These are phyloP conservation scores for Hyphopichia fennica DNA, from an alignment of 1,139 yeast genomes.

Conservation along the genomic window DNA sequence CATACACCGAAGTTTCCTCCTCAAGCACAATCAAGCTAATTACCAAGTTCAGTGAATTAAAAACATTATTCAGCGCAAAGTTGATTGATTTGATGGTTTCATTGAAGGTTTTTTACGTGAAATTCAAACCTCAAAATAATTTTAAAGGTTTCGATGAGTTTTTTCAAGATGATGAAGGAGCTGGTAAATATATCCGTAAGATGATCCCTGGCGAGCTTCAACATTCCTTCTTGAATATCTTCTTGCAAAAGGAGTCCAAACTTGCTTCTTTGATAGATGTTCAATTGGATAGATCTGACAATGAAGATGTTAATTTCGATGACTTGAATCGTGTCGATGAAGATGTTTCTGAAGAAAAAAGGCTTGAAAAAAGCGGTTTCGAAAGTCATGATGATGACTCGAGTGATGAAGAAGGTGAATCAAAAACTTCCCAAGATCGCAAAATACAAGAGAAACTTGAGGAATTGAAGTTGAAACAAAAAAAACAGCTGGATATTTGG, in stretches of 20 bases:
- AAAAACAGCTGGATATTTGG: conserved; percentile 23
- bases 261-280: conserved; percentile 26
- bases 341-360: conserved; percentile 4
- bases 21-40: conserved; percentile 10
- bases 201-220: conserved; percentile 24
- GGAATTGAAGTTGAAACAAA: conserved; percentile 9
- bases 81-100: conserved; percentile 34
- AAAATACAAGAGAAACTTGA: conserved; percentile 7
- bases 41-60: conserved; percentile 20
- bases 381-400: conserved; percentile 16
- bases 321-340: conserved; percentile 21
- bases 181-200: conserved; percentile 13
- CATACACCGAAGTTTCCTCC: conserved; percentile 8
- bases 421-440: conserved; percentile 7
- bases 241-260: conserved; percentile 34
- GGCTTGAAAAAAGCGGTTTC: conserved; percentile 10
- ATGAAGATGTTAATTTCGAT: conserved; percentile 59
- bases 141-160: conserved; percentile 30
- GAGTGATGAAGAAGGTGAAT: conserved; percentile 21
- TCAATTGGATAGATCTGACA: conserved; percentile 52
- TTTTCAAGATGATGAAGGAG: conserved; percentile 18
- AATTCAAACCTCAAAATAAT: conserved; percentile 22
- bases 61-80: conserved; percentile 25
- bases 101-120: conserved; percentile 33
- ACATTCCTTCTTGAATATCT: conserved; percentile 25